Base-by-base conservation (phyloP, 225 moss, liverwort and hornwort genomes). In the Lunularia cruciata region DNA sequence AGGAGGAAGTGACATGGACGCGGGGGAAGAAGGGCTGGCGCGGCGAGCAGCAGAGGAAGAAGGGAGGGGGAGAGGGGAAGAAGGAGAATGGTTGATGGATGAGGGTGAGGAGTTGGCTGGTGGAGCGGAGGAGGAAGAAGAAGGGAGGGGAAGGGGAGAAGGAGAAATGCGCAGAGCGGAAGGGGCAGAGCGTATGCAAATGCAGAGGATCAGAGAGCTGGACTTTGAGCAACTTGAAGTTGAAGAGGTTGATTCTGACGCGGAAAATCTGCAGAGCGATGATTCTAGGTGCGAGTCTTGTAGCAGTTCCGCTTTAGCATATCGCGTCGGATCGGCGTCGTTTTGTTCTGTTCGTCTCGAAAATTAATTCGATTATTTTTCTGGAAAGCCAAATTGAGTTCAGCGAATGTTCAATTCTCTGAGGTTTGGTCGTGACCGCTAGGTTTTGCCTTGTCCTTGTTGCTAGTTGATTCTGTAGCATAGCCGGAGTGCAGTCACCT, bases 201-300 rank as follows among this genome's bases (percentile, higher is more conserved):
- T 80, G 67, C 73, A 84, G 74, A 71, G 79, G 65, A 80, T 84
- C 8, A 66, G 80, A 60, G 79, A 84, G 74, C 80, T 84, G 74
- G 84, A 84, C 67, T 36, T 71, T 60, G 96, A 92, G 70, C 89
- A 86, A 63, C 73, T 92, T 31, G 96, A 98, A 77, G 96, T 83
- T 70, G 96, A 98, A 76, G 96, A 96, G 67, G 90, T 86, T 38
- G 87, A 86, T 67, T 86, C 90, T 40, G 89, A 90, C 60, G 80
- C 79, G 28, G 88, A 72, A 15, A 79, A 81, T 68, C 73, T 80
- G 33, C 83, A 69, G 38, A 92, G 90, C 67, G 83, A 89, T 65
- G 63, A 88, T 74, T 85, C 81, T 47, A 90, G 92, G 91, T 95
- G 52, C 73, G 42, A 61, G 48, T 64, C 45, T 43, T 53, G 7